These are phyloP conservation scores for Diplogelasinospora grovesii DNA, from an alignment of 495 filamentous ascomycete genomes.

Conservation along the genomic window DNA sequence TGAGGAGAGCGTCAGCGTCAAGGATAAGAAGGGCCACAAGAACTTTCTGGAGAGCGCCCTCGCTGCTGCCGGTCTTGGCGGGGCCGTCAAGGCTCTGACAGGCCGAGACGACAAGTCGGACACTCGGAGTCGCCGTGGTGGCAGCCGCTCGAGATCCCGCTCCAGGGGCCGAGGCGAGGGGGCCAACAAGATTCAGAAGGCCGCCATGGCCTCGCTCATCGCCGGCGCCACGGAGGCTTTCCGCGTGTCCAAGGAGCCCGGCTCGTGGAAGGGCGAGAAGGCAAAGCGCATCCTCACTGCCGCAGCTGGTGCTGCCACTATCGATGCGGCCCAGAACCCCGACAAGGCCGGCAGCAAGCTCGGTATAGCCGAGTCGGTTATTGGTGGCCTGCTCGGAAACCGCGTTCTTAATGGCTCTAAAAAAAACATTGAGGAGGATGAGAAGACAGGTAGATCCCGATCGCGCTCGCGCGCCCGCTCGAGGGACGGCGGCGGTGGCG, in stretches of 20 bases:
- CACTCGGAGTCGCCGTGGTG: constrained; percentile 44
- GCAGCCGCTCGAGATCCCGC: constrained; percentile 40
- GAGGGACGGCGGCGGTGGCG: constrained; percentile 34
- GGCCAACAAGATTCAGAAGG: constrained; percentile 69
- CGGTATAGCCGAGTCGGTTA: constrained; percentile 62
- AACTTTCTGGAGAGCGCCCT: constrained; percentile 67
- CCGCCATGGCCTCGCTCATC: constrained; percentile 75
- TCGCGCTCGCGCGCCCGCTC: constrained; percentile 49
- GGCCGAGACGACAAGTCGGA: constrained; percentile 45
- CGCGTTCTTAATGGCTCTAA: constrained; percentile 69
- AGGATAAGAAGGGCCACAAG: constrained; percentile 52
- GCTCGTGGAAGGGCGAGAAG: constrained; percentile 77
- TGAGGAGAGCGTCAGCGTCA: constrained; percentile 38
- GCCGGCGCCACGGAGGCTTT: constrained; percentile 87
- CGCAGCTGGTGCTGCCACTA: constrained; percentile 74
- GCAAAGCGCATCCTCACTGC: constrained; percentile 83
- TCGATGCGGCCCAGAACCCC: constrained; percentile 71
- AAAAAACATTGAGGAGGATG: constrained; percentile 52
- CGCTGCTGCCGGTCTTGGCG: constrained; percentile 60
- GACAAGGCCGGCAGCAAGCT: constrained; percentile 62
- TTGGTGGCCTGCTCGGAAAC: constrained; percentile 80
- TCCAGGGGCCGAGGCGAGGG: constrained; percentile 45
- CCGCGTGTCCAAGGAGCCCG: constrained; percentile 75
- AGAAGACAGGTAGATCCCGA: constrained; percentile 43
- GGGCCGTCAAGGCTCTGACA: constrained; percentile 48